Base-by-base conservation (phyloP, 208 protist species). In the Acanthamoeba rhysodes region DNA sequence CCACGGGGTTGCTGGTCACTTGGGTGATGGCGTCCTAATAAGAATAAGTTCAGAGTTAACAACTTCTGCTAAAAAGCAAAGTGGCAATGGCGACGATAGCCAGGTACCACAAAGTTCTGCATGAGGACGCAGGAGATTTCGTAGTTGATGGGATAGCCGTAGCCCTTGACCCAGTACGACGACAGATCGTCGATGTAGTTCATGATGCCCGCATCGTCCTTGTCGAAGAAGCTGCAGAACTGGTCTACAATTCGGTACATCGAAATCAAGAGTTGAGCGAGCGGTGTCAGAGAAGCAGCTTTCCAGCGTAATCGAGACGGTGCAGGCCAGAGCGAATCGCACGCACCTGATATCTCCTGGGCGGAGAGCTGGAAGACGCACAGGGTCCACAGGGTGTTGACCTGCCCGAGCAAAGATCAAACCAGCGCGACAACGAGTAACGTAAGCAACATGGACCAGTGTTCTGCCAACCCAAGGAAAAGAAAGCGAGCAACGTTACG, bases 121-220 rank as follows among this genome's bases (percentile, higher is more conserved):
- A 90, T 90, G 82, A 90, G 82, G 24, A 64, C 14, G 50, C 82
- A 90, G 7, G 82, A 27, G 16, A 90, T 90, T 37, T 90, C 82
- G 32, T 90, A 90, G 55, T 90, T 90, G 55, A 90, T 55, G 9
- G 82, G 82, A 37, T 90, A 90, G n/a, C 82, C 82, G 55, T 90
- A 90, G 55, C 82, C 55, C 82, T 90, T 90, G n/a, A 29, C 16
- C 82, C 82, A 90, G 55, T 90, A 90, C 45, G 45, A 29, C 9
- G 45, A 66, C 20, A 90, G 48, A 37, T 90, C 82, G n/a, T 90
- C 82, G 27, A 29, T 29, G 45, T 90, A 90, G 50, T 90, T 64
- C 82, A 90, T 90, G 4, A 90, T 20, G 8, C 16, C 82, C 6
- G 8, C 32, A 37, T 66, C 50, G 27, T 90, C 82, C 55, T 90